A percentile compares a stretch with the other conserved stretches of the same genome.
These are phyloP conservation scores for Candida vaughaniae DNA, from an alignment of 805 yeast species.

Conservation along the genomic window DNA sequence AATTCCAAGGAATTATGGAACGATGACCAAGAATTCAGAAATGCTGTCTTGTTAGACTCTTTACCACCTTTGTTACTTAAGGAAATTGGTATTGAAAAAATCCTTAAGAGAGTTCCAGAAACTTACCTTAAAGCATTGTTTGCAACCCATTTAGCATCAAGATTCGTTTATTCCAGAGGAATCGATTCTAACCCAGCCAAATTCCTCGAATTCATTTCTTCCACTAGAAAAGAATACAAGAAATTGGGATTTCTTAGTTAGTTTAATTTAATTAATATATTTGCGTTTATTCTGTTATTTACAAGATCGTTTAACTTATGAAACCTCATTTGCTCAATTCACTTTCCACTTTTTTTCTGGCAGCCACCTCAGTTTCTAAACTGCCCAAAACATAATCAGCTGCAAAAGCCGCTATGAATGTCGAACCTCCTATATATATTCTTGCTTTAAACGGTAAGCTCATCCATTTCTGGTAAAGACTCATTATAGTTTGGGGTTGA, in stretches of 20 bases:
- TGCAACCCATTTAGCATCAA: constrained; percentile 81
- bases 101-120: constrained; percentile 78
- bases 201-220: constrained; percentile 67
- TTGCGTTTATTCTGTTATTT: not conserved
- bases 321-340: constrained; percentile 18
- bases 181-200: constrained; percentile 76
- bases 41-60: constrained; percentile 71
- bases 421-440: constrained; percentile 40
- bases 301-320: no score
- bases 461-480: constrained; percentile 35
- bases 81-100: constrained; percentile 63
- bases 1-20: constrained; percentile 80
- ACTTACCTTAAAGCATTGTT: constrained; percentile 86
- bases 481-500: no score
- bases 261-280: not conserved
- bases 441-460: constrained; percentile 40
- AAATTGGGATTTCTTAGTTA: constrained; percentile 26
- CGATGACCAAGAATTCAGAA: constrained; percentile 73
- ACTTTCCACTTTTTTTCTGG: constrained; percentile 28
- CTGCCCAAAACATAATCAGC: constrained; percentile 40
- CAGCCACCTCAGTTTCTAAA: constrained; percentile 36
- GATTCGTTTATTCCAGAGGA: constrained; percentile 82
- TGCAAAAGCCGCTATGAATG: constrained; percentile 36
- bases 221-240: constrained; percentile 48
- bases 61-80: constrained; percentile 72